A percentile compares a stretch with the other conserved stretches of the same genome.
These are phyloP conservation scores for Globisporangium paddicum DNA, from an alignment of 352 stramenopile species.

Conservation along the genomic window DNA sequence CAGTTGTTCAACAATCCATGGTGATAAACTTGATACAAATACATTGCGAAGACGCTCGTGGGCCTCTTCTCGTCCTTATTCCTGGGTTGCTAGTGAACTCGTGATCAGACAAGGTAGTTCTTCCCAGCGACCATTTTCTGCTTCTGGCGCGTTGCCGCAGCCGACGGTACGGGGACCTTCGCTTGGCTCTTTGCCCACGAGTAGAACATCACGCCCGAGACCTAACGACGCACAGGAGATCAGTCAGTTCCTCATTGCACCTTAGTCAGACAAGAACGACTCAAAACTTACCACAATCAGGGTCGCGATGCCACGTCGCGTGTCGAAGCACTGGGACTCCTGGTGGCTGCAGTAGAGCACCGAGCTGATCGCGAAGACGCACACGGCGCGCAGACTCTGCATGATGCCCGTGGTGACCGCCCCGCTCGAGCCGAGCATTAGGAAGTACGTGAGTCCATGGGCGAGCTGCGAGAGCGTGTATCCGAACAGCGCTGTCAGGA, in stretches of 20 bases:
- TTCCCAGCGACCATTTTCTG: conserved; percentile 55
- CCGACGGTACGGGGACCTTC: conserved; percentile 20
- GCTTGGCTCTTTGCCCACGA: conserved; percentile 78
- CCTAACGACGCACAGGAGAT: not conserved
- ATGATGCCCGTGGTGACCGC: conserved; percentile 85
- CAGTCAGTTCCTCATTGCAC: too few species aligned
- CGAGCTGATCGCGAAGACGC: conserved; percentile 81
- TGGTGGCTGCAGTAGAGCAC: conserved; percentile 80
- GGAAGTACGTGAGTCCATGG: conserved; percentile 82
- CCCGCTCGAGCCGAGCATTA: conserved; percentile 75
- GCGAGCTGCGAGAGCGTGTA: conserved; percentile 82
- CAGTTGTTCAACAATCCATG: too few species aligned
- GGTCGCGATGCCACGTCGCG: conserved; percentile 75
- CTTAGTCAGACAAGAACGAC: not conserved
- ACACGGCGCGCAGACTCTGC: conserved; percentile 84
- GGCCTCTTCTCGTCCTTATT: not conserved
- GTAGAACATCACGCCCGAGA: conserved; percentile 82
- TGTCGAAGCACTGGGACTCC: conserved; percentile 85
- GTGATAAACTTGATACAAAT: not conserved
- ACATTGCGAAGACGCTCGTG: not conserved
- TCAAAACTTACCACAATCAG: conserved; percentile 40
- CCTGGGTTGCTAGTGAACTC: not conserved
- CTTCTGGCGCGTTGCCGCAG: conserved; percentile 12
- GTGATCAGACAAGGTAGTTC: conserved; percentile 54
- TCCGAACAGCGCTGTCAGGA: conserved; percentile 51